These are phyloP conservation scores for Yamadazyma insecticola DNA, from an alignment of 805 yeast species.

Conservation along the genomic window DNA sequence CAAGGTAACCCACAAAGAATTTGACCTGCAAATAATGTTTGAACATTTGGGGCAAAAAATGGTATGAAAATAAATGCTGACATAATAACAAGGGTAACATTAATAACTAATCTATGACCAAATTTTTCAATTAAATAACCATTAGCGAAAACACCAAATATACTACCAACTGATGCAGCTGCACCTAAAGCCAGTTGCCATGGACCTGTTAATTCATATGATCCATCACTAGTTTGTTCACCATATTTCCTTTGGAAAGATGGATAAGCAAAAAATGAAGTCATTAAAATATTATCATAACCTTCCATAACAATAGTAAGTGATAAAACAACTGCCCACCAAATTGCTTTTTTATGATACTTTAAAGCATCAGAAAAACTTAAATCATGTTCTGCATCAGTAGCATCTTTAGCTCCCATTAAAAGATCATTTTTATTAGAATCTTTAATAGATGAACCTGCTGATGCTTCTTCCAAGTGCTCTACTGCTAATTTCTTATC, in stretches of 20 bases:
- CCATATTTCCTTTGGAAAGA: constrained; percentile 32
- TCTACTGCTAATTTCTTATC: constrained; percentile 9
- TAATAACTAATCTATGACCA: constrained; percentile 39
- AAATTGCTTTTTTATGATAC: constrained; percentile 34
- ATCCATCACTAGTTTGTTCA: constrained; percentile 19
- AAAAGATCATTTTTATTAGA: constrained; percentile 8
- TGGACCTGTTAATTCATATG: constrained; percentile 16
- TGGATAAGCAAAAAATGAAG: constrained; percentile 33
- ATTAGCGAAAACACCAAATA: constrained; percentile 40
- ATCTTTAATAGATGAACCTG: constrained; percentile 12
- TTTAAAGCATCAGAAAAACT: constrained; percentile 26
- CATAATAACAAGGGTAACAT: constrained; percentile 20
- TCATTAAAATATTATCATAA: constrained; percentile 32
- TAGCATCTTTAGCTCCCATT: constrained; percentile 16
- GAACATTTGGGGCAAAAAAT: constrained; percentile 33
- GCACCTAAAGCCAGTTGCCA: constrained; percentile 30
- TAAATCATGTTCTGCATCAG: constrained; percentile 17
- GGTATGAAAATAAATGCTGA: constrained; percentile 34
- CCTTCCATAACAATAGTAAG: constrained; percentile 41
- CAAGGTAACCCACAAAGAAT: constrained; percentile 38
- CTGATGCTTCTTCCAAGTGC: constrained; percentile 12
- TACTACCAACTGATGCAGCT: constrained; percentile 31
- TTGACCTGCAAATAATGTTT: constrained; percentile 38
- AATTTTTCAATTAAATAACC: constrained; percentile 39
- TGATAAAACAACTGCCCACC: constrained; percentile 44